phyloP scores from a whole-genome alignment of 164 flowering plant genomes.

The grape (Vitis vinifera) region ASM3070453v1 NC_081808.1:22041501-22042000 shows the following conservation, averaged over 20 bases:
- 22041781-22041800: not conserved
- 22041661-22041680: constrained; percentile 91
- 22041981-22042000: too few relatives aligned
- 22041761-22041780: not conserved
- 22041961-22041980: too few relatives aligned
- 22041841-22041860: constrained; percentile 98
- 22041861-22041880: constrained; percentile 94
- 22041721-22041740: constrained; percentile 51
- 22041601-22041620: constrained; percentile 94
- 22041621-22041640: constrained; percentile 80
- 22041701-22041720: constrained; percentile 95
- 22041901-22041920: constrained; percentile 78
- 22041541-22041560: not conserved
- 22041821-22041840: constrained; percentile 98
- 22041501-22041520: too few relatives aligned
- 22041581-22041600: constrained; percentile 82
- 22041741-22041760: not conserved
- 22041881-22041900: constrained; percentile 84
- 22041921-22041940: too few relatives aligned
- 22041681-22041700: constrained; percentile 95
- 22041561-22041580: constrained; percentile 89
- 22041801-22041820: constrained; percentile 42
- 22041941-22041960: too few relatives aligned
- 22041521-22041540: not conserved
- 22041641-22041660: constrained; percentile 96